Base-by-base conservation (phyloP, 2,329 filamentous ascomycete species). In the Lomentospora prolificans region DNA sequence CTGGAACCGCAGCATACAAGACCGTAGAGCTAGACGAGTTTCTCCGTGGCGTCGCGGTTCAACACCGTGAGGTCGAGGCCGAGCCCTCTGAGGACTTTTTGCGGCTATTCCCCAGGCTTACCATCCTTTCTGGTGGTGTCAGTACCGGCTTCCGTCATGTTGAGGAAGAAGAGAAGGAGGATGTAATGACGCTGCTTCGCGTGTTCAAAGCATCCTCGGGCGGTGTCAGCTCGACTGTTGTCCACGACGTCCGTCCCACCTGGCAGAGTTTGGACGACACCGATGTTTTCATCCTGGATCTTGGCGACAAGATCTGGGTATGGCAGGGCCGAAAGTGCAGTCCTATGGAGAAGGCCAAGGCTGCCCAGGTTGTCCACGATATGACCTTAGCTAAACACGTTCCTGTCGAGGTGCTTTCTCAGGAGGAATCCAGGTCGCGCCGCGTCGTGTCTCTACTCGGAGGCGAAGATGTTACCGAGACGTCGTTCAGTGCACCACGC, bases 11-110 rank as follows among this genome's bases (percentile, higher is more conserved):
- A 0, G 84, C 84, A 2, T 85, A 87, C 70, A 87, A 87, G 72
- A 85, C 84, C 0, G 82, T 86, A 24, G 84, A 87, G 67, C 72
- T 87, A 14, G 84, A 87, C 61, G 83, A 86, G 67, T 86, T 84
- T 63, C 66, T 87, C 52, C 70, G 75, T 41, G 83, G 84, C 2
- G 69, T 74, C 0, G 84, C 84, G 1, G 80, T 75, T 2, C 84
- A 87, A 69, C 78, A 86, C 64, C 79, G 84, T 48, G 84, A 87
- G 68, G 70, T 83, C 1, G 82, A 87, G 67, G 66, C 70, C 4
- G 71, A 75, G 30, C 79, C 79, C 1, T 85, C 81, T 2, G 75
- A 79, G 19, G 79, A 77, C 51, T 87, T 87, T 61, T 62, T 84
- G 17, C 69, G 72, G 2, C 67, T 87, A 2, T 87, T 87, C 68